Base-by-base conservation (phyloP, 257 asterid genomes). In the Solanum etuberosum region DNA sequence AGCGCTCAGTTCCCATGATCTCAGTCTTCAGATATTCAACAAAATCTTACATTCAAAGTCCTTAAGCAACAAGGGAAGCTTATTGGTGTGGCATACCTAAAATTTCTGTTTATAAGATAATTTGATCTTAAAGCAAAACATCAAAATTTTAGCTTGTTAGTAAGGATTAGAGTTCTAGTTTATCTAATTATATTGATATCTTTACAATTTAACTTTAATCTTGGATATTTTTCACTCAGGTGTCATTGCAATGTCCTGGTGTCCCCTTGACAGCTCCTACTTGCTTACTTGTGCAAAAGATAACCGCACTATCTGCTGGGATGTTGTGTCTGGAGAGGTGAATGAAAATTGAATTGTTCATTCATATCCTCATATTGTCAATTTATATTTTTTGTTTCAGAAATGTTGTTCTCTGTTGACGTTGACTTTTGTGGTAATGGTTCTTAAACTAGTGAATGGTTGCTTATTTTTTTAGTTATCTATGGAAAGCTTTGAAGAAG, bases 261-360 rank as follows among this genome's bases (percentile, higher is more conserved):
- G 99, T 92, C 99, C 99, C 15, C 87, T 91, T 87, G 99, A 97
- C 87, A 96, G 97, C 90, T 93, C 99, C 74, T 96, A 97, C 90
- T 88, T 97, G 86, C 96, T 97, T 90, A 96, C 99, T n/a, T 97
- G 99, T 93, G 97, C 97, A 82, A 97, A 97, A 88, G 99, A 97
- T 91, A 97, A 95, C 88, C 98, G 99, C 65, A 97, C 99, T n/a
- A 94, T 97, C 89, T 96, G 99, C 94, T 97, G 99, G 99, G 98
- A 97, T 88, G 90, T 96, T 43, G 85, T 51, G 63, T 91, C 98
- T 91, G 99, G 98, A 84, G 97, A 97, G 97, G 99, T 96, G 86
- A 89, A 72, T 77, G 81, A 84, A 85, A 46, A 9, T 48, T 48
- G 25, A 29, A 35, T 3, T 80, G 68, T 5, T 48, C 85, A 29